These are phyloP conservation scores for Zoysia matrella DNA, from an alignment of 202 grass and related monocot species.

Conservation along the genomic window DNA sequence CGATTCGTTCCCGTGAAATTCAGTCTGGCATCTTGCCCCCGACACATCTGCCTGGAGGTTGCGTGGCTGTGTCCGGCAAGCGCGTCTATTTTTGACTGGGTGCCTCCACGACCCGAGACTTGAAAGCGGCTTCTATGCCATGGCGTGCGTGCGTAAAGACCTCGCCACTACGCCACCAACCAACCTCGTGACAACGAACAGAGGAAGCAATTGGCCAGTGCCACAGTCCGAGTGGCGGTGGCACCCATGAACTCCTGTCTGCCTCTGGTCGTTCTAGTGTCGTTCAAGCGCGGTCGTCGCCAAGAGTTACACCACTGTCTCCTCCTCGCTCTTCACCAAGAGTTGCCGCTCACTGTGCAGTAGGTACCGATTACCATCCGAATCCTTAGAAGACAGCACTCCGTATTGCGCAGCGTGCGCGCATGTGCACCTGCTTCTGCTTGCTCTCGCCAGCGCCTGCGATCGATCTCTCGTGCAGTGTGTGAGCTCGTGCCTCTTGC, in stretches of 20 bases:
- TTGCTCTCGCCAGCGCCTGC: too few species aligned
- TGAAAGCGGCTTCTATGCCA: slow-evolving; percentile 24
- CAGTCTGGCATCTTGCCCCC: background rate
- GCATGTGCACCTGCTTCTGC: slow-evolving; percentile 34
- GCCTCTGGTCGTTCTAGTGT: background rate
- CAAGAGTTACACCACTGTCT: background rate
- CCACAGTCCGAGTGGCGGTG: background rate
- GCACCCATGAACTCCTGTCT: slow-evolving; percentile 36
- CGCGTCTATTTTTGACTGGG: background rate
- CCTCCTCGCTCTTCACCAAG: background rate
- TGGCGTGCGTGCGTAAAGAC: slow-evolving; percentile 5
- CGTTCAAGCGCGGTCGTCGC: background rate
- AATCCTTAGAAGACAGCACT: background rate
- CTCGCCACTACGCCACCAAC: slow-evolving; percentile 21
- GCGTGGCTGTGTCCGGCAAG: background rate
- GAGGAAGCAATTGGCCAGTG: background rate
- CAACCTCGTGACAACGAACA: background rate
- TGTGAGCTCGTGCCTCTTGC: too few species aligned
- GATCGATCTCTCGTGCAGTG: too few species aligned
- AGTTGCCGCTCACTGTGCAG: background rate
- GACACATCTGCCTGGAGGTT: background rate
- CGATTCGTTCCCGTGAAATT: background rate
- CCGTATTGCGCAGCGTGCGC: slow-evolving; percentile 14
- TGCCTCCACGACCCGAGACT: background rate
- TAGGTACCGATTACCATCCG: background rate